Evolutionary conservation across 2,329 filamentous ascomycete genomes (phyloP), one percentile per base, ranked within the genome.

Genomic region (Colletotrichum sublineola): DNA sequence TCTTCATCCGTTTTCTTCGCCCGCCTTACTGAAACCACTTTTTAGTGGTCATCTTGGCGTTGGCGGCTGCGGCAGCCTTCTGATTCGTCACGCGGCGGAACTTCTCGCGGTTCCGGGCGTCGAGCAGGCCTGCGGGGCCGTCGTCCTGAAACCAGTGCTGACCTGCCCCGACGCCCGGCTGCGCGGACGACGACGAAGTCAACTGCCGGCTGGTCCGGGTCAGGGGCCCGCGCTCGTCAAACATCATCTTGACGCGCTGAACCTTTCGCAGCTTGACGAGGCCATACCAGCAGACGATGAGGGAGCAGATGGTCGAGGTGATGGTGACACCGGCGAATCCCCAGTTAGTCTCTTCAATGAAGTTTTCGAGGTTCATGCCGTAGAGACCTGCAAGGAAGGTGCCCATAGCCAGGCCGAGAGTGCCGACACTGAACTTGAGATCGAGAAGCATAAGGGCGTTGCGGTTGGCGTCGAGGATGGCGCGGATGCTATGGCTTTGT

Each of bases 291-390:
- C 93, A 96, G 63, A 97, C 93, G 11, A 95, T 77, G 67, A 92
- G 88, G 18, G 94, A 94, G 80, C 95, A 91, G 68, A 92, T 77
- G 68, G 92, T 88, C 69, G 94, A 97, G 73, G 89, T 85, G 24
- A 85, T 86, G 2, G 92, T 94, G 73, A 99, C 91, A 66, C 89
- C 89, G 58, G 87, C 88, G 81, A 99, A 98, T 14, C 96, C 96
- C 81, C 94, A 89, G 81, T 94, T 90, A 1, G 93, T 95, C 80
- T 98, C 96, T 84, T 99, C 96, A 77, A 98, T 94, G 82, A 98
- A 98, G 83, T 98, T 98, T 80, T 98, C 97, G 75, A 99, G 86
- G 84, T 99, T 99, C 95, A 98, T 98, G 77, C 96, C 96, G 87
- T 98, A 99, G n/a, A 99, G 90, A n/a, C 95, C 95, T 11, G 96